phyloP scores from a whole-genome alignment of 352 stramenopile genomes.

The Globisporangium lucens region DNA sequence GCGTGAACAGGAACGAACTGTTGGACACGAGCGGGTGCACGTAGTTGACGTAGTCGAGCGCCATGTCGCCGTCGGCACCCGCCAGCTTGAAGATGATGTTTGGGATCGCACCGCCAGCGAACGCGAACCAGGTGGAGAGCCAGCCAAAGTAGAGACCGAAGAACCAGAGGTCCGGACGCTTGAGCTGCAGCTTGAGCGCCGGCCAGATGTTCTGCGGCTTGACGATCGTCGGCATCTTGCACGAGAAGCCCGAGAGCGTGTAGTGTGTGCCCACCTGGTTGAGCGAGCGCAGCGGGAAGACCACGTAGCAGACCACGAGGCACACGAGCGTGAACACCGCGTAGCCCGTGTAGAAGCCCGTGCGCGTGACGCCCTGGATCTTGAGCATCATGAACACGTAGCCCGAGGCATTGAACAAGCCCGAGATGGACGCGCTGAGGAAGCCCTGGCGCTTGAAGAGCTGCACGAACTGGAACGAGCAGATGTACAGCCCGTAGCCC shows the following conservation, averaged over 20 bases:
- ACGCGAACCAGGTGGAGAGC: constrained; percentile 27
- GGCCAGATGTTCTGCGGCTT: constrained; percentile 21
- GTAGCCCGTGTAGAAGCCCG: constrained; percentile 27
- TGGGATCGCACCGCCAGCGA: constrained; percentile 26
- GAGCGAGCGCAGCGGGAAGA: constrained; percentile 25
- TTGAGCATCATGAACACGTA: constrained; percentile 52
- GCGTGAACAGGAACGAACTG: constrained; percentile 27
- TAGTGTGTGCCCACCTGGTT: constrained; percentile 15
- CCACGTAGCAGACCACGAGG: constrained; percentile 26
- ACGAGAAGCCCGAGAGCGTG: constrained; percentile 24
- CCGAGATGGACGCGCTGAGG: constrained; percentile 39
- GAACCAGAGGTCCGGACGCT: constrained; percentile 23
- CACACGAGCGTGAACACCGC: constrained; percentile 30
- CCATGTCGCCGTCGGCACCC: neutral
- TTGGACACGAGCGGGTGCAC: constrained; percentile 25
- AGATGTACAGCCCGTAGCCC: constrained; percentile 42
- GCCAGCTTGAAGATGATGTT: constrained; percentile 23
- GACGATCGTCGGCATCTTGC: constrained; percentile 15
- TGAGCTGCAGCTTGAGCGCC: constrained; percentile 20
- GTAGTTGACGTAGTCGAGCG: constrained; percentile 27
- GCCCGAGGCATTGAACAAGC: constrained; percentile 48
- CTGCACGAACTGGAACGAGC: constrained; percentile 48
- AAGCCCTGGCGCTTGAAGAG: constrained; percentile 44
- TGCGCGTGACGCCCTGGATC: constrained; percentile 34
- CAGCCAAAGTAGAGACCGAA: constrained; percentile 32